Evolutionary conservation across 441 rosid species (phyloP).

Genomic region (Euphorbia corollata): DNA sequence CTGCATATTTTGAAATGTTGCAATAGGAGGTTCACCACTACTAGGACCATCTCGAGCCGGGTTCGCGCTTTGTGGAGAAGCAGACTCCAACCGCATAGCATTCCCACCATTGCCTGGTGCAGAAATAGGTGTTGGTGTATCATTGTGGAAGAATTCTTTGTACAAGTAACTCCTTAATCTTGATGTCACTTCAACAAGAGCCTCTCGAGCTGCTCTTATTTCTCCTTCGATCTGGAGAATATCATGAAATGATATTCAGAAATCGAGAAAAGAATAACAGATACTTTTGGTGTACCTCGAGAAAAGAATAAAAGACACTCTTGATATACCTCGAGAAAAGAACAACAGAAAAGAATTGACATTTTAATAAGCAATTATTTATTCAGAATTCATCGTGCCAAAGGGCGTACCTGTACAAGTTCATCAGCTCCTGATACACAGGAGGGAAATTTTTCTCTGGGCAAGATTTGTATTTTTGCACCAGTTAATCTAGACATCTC

Average conservation of each 20-base stretch:
- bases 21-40: slow-evolving; percentile 28
- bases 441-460: slow-evolving; percentile 56
- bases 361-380: not conserved
- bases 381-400: slow-evolving; percentile 2
- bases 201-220: slow-evolving; percentile 77
- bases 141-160: slow-evolving; percentile 60
- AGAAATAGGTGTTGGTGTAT: slow-evolving; percentile 41
- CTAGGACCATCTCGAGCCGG: slow-evolving; percentile 43
- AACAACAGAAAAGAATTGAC: too few relatives aligned
- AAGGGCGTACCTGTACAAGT: slow-evolving; percentile 66
- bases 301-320: slow-evolving; percentile 8
- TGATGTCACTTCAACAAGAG: slow-evolving; percentile 84
- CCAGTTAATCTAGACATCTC: slow-evolving; percentile 70
- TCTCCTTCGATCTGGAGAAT: slow-evolving; percentile 76
- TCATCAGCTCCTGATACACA: slow-evolving; percentile 55
- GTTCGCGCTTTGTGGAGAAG: slow-evolving; percentile 45
- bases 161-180: slow-evolving; percentile 60
- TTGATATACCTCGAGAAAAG: slow-evolving; percentile 3
- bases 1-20: slow-evolving; percentile 36
- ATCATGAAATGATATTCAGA: slow-evolving; percentile 21
- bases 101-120: slow-evolving; percentile 38
- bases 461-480: slow-evolving; percentile 59
- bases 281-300: slow-evolving; percentile 10
- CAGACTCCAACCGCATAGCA: slow-evolving; percentile 42
- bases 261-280: slow-evolving; percentile 11